Conservation (phyloP, 192 early-diverging fungal species). For the Podila epicladia region DNA sequence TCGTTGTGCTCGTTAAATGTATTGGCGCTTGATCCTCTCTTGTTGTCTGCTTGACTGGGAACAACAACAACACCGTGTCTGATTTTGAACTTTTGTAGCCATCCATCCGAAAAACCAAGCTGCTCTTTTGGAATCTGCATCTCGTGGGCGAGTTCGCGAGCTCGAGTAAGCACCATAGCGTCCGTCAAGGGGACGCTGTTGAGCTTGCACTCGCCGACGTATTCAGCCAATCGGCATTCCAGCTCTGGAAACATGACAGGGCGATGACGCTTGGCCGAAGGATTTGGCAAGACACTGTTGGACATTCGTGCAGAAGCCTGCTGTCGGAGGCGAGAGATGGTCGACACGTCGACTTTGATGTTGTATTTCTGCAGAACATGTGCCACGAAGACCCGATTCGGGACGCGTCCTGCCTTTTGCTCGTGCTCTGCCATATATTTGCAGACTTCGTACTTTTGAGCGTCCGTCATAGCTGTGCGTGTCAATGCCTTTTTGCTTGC, state of each 20-base stretch:
- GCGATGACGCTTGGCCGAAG: conserved; percentile 38
- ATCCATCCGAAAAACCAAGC: conserved; percentile 47
- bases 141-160: conserved; percentile 21
- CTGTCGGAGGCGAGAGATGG: conserved; percentile 27
- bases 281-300: conserved; percentile 24
- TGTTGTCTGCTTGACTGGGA: background rate
- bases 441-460: conserved; percentile 51
- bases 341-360: conserved; percentile 43
- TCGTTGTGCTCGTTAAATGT: no score
- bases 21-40: background rate
- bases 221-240: conserved; percentile 40
- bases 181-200: conserved; percentile 20
- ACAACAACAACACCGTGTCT: conserved; percentile 30
- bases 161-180: conserved; percentile 24
- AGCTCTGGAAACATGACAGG: conserved; percentile 42
- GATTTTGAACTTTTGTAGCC: conserved; percentile 55
- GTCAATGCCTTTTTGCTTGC: no score
- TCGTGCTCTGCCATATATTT: conserved; percentile 30
- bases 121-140: conserved; percentile 17
- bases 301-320: conserved; percentile 12
- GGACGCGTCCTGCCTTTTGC: background rate
- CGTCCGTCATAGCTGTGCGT: conserved; percentile 17
- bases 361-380: conserved; percentile 25
- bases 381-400: conserved; percentile 18
- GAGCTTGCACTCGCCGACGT: conserved; percentile 18